A percentile compares a stretch with the other conserved stretches of the same genome.
Evolutionary conservation across 2,329 filamentous ascomycete genomes (phyloP).

Genomic region (Chalara sp.): DNA sequence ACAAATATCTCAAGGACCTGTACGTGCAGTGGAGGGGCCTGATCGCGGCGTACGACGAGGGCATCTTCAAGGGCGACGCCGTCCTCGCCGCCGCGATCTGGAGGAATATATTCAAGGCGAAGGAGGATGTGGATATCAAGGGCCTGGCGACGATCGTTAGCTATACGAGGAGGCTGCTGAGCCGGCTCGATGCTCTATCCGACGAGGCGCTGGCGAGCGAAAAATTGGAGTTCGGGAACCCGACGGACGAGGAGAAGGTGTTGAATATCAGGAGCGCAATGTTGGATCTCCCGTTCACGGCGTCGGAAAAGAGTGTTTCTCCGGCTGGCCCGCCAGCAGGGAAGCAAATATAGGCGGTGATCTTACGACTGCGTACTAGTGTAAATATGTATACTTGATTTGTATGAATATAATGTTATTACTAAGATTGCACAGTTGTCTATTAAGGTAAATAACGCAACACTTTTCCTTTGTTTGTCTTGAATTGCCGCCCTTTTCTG

Average conservation of each 20-base stretch:
- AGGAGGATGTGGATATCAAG: conserved; percentile 52
- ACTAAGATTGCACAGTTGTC: too few species aligned
- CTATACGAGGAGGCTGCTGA: conserved; percentile 54
- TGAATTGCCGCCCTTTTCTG: too few species aligned
- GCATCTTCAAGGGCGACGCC: conserved; percentile 68
- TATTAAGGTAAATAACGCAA: too few species aligned
- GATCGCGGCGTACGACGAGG: conserved; percentile 79
- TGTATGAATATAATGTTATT: too few species aligned
- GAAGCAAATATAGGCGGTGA: too few species aligned
- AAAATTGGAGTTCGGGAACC: conserved; percentile 43
- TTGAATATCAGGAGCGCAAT: conserved; percentile 32
- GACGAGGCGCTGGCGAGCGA: conserved; percentile 45
- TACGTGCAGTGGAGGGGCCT: conserved; percentile 90
- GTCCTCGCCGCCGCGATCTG: conserved; percentile 78
- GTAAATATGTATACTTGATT: too few species aligned
- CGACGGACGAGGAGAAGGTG: conserved; percentile 30
- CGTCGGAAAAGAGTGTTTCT: too few species aligned
- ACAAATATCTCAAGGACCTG: conserved; percentile 74
- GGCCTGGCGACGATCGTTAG: conserved; percentile 55
- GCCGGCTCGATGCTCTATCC: conserved; percentile 42
- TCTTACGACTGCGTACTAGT: too few species aligned
- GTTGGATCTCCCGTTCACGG: conserved; percentile 27
- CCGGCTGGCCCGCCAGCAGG: too few species aligned
- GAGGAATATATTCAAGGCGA: conserved; percentile 85
- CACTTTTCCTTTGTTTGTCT: too few species aligned